Base-by-base conservation (phyloP, 1,284 basidiomycete genomes). In the Waitea zeae region DNA sequence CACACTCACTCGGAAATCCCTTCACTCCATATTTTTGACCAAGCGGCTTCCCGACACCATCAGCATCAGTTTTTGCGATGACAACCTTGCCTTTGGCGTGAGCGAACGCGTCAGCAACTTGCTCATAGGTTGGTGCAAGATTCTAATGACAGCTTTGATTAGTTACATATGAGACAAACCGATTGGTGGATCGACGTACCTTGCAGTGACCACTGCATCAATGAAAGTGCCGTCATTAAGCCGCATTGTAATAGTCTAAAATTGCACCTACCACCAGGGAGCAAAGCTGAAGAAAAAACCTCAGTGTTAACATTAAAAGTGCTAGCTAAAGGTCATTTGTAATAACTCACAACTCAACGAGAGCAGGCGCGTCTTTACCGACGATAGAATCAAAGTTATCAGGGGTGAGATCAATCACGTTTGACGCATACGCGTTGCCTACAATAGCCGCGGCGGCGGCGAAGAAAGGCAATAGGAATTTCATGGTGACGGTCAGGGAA, bases 11-110 rank as follows among this genome's bases (percentile, higher is more conserved):
- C 5, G 90, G 90, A 62, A 70, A 93, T 31, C 89, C 88, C 12
- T 63, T 70, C 17, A 95, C 77, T 13, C 67, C 86, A 48, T 72
- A 88, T 53, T 77, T 71, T 46, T 68, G 53, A 37, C 77, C 81
- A 22, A 86, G 48, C 1, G 70, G 61, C 48, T 74, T 77, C 42
- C 88, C 87, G 29, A 53, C 80, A 39, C 83, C 83, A 48, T 96
- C 90, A 1, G 88, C 90, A 46, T 96, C 89, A 4, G 93, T 79
- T 53, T 95, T 95, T 41, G 89, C 90, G 42, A 96, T 75, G 36
- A 87, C 46, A 17, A 96, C 82, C 50, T 82, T 84, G 53, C 86
- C 74, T 47, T 80, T 78, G 31, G 64, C 70, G 40, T 78, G 66
- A 3, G 68, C 58, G 49, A 78, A 96, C 9, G 82, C 80, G 48